A percentile compares a stretch with the other conserved stretches of the same genome.
Conservation (phyloP, 768 basidiomycete genomes). For the Suillus ampliporus region DNA sequence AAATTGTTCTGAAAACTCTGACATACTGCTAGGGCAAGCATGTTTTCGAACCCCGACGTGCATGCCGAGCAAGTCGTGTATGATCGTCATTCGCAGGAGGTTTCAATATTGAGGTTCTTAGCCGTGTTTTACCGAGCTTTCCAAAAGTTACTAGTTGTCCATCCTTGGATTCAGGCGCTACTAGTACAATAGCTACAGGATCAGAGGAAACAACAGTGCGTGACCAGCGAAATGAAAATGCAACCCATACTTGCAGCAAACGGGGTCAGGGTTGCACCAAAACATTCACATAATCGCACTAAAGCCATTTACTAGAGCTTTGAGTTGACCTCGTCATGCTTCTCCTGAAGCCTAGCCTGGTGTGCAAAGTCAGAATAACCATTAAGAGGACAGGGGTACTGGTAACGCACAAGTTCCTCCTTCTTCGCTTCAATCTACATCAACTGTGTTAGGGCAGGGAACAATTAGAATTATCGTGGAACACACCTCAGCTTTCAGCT, state of each 20-base stretch:
- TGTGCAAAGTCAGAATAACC: neutral
- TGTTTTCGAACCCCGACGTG: too few species aligned
- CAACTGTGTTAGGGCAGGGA: neutral
- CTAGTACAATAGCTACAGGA: neutral
- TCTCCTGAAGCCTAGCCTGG: conserved; percentile 5
- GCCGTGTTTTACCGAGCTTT: too few species aligned
- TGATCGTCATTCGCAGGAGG: too few species aligned
- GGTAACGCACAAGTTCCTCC: conserved; percentile 36
- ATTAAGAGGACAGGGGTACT: too few species aligned
- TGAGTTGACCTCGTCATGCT: conserved; percentile 9
- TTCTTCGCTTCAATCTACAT: conserved; percentile 38
- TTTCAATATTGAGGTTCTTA: too few species aligned
- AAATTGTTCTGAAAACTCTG: too few species aligned
- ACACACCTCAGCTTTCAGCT: conserved; percentile 62
- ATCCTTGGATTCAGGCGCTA: neutral
- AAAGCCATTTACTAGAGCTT: neutral
- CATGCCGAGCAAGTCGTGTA: too few species aligned
- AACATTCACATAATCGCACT: neutral
- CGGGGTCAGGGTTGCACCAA: neutral
- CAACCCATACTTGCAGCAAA: too few species aligned
- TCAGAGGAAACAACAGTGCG: neutral
- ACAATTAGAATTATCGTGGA: neutral
- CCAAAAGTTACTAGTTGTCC: too few species aligned
- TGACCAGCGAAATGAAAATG: neutral
- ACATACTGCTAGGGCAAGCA: too few species aligned